Conservation (phyloP, 108 stramenopile genomes). For the Fragilaria radians region DNA sequence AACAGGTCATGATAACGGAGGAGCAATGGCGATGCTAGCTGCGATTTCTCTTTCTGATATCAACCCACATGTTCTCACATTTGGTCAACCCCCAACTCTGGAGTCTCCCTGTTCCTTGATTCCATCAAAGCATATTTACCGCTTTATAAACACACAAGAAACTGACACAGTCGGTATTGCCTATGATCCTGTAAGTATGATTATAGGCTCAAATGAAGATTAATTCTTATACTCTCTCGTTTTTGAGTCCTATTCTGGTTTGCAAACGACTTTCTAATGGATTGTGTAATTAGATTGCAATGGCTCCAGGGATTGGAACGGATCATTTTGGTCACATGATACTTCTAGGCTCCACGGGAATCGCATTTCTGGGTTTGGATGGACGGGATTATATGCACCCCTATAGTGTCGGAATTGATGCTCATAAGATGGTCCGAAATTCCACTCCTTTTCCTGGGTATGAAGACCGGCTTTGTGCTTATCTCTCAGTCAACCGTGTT, state of each 20-base stretch:
- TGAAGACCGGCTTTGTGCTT: slow-evolving; percentile 15
- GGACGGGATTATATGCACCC: slow-evolving; percentile 13
- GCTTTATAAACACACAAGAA: slow-evolving; percentile 14
- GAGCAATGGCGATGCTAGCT: slow-evolving; percentile 31
- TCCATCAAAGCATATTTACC: slow-evolving; percentile 14
- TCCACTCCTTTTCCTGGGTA: slow-evolving; percentile 20
- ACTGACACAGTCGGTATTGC: slow-evolving; percentile 10
- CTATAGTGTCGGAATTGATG: slow-evolving; percentile 11
- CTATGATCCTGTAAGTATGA: slow-evolving; percentile 22
- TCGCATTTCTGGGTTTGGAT: slow-evolving; percentile 25
- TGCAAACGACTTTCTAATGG: too few species aligned
- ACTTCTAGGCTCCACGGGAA: slow-evolving; percentile 11
- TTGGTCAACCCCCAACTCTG: slow-evolving; percentile 27
- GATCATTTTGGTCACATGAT: slow-evolving; percentile 27
- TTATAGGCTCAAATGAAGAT: too few species aligned
- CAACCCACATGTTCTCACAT: slow-evolving; percentile 33
- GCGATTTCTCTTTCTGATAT: slow-evolving; percentile 20
- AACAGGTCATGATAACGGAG: slow-evolving; percentile 25
- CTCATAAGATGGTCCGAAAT: slow-evolving; percentile 19
- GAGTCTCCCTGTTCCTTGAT: slow-evolving; percentile 19
- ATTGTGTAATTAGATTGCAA: neutral
- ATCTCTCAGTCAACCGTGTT: slow-evolving; percentile 1
- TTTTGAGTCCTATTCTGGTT: too few species aligned
- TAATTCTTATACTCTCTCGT: too few species aligned
- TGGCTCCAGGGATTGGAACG: slow-evolving; percentile 18